These are phyloP conservation scores for Acer campestre DNA, from an alignment of 345 rosid species.

Conservation along the genomic window DNA sequence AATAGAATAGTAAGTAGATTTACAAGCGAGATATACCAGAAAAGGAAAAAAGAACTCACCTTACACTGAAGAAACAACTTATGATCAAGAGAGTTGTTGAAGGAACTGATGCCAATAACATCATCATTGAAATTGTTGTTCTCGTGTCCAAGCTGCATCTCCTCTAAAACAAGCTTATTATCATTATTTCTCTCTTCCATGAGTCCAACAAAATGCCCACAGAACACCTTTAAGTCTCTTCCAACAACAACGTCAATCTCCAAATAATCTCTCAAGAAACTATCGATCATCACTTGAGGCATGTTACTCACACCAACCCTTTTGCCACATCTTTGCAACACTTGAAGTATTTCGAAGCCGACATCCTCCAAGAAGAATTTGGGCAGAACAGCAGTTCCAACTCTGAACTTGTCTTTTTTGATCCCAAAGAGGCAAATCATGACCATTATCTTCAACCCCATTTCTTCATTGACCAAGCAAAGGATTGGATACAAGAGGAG, in stretches of 20 bases:
- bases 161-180: constrained; percentile 26
- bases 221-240: constrained; percentile 54
- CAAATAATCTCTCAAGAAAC: constrained; percentile 66
- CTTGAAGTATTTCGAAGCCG: constrained; percentile 56
- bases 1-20: no score
- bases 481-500: constrained; percentile 58
- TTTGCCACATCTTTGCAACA: constrained; percentile 48
- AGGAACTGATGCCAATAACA: constrained; percentile 51
- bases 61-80: constrained; percentile 49
- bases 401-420: constrained; percentile 48
- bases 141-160: constrained; percentile 24
- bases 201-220: constrained; percentile 64
- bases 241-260: constrained; percentile 63
- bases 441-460: constrained; percentile 65
- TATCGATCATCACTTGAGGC: constrained; percentile 77
- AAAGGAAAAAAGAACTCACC: constrained; percentile 29
- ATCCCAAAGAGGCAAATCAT: constrained; percentile 67
- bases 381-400: constrained; percentile 68
- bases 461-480: constrained; percentile 47
- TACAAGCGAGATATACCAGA: no score
- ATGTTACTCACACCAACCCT: constrained; percentile 55
- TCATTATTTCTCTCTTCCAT: constrained; percentile 50
- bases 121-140: constrained; percentile 19
- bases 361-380: constrained; percentile 69
- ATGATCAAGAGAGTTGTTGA: constrained; percentile 42